Evolutionary conservation across 2,329 filamentous ascomycete genomes (phyloP).

Genomic region (Ophidiomyces ophidiicola): DNA sequence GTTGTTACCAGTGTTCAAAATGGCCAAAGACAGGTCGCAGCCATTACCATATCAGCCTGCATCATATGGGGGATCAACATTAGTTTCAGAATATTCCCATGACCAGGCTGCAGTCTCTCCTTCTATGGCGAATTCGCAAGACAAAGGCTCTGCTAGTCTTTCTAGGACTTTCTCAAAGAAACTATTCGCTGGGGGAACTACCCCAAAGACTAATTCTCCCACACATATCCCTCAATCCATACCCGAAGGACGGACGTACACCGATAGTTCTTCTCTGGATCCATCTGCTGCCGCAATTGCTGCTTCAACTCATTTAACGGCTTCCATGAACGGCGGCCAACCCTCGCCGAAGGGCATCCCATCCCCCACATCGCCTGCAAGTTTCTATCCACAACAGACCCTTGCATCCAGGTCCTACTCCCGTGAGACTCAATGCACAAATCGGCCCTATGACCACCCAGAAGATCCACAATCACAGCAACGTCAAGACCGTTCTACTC

Average conservation of each 20-base stretch:
- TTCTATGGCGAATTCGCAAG: constrained; percentile 22
- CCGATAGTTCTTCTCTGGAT: constrained; percentile 45
- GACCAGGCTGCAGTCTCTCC: constrained; percentile 32
- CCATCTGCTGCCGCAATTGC: constrained; percentile 56
- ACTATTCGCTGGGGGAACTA: constrained; percentile 53
- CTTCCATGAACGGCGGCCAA: constrained; percentile 50
- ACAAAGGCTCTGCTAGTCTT: constrained; percentile 43
- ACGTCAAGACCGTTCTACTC: constrained; percentile 22
- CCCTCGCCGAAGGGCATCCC: constrained; percentile 37
- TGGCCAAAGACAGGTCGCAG: constrained; percentile 83
- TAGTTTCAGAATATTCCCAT: constrained; percentile 24
- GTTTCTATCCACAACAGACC: constrained; percentile 31
- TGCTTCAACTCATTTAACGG: constrained; percentile 53
- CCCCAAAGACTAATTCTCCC: constrained; percentile 64
- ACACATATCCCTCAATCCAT: constrained; percentile 55
- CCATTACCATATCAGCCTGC: constrained; percentile 54
- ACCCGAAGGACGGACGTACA: constrained; percentile 52
- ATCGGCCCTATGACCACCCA: constrained; percentile 29
- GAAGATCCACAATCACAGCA: constrained; percentile 27
- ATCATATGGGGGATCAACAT: constrained; percentile 17
- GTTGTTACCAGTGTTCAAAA: constrained; percentile 74
- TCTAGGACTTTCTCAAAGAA: constrained; percentile 67
- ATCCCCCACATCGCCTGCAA: constrained; percentile 35
- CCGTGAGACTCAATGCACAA: constrained; percentile 21
- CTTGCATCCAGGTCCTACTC: constrained; percentile 35